Evolutionary conservation across 2,329 filamentous ascomycete genomes (phyloP).

Genomic region (Fusarium anthophilum): DNA sequence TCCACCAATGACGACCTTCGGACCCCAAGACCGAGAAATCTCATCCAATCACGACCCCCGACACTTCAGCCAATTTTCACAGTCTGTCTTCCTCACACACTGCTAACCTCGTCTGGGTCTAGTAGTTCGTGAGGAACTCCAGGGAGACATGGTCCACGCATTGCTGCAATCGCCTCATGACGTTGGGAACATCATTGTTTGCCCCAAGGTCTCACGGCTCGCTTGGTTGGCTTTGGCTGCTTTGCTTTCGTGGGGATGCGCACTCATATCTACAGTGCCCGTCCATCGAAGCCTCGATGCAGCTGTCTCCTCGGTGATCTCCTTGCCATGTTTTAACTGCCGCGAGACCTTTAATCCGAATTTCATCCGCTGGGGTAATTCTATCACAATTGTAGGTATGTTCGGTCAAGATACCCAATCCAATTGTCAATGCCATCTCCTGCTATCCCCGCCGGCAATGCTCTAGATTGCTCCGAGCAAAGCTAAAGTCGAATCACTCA

Average conservation of each 20-base stretch:
- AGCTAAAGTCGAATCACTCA: neutral
- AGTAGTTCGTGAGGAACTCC: neutral
- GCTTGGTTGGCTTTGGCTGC: neutral
- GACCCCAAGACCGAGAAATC: rapidly evolving
- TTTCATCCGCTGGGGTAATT: neutral
- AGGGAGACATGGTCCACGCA: neutral
- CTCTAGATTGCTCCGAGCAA: neutral
- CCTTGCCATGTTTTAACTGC: neutral
- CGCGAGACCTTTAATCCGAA: neutral
- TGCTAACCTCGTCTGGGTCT: neutral
- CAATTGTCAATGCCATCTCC: neutral
- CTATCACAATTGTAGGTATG: neutral
- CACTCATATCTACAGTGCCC: neutral
- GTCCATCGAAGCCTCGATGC: neutral
- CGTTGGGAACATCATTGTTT: neutral
- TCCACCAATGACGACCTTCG: rapidly evolving
- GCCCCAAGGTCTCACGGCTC: neutral
- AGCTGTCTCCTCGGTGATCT: neutral
- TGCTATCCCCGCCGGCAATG: neutral
- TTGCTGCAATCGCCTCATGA: neutral
- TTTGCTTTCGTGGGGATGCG: neutral
- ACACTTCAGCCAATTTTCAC: no score
- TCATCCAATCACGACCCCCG: neutral
- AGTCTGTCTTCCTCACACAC: neutral
- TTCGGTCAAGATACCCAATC: neutral